Evolutionary conservation across 768 basidiomycete genomes (phyloP).

Genomic region (Xerocomellus chrysenteron): DNA sequence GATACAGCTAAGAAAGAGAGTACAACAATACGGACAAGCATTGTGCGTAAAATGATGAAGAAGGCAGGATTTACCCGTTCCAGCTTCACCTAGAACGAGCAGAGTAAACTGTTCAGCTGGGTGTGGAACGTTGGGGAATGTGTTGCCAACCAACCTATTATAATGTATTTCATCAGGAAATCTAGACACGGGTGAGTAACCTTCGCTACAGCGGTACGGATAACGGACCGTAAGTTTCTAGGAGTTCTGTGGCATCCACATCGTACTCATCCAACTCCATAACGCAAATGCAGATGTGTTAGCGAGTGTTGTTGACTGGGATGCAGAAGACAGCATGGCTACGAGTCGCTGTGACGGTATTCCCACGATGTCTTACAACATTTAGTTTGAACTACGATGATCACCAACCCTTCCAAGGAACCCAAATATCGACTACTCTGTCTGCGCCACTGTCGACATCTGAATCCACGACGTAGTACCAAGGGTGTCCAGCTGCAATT

Average conservation of each 20-base stretch:
- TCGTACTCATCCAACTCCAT: slow-evolving; percentile 70
- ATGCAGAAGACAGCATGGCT: neutral
- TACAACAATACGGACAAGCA: slow-evolving; percentile 63
- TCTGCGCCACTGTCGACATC: slow-evolving; percentile 45
- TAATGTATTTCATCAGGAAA: slow-evolving; percentile 98
- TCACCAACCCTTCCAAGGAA: slow-evolving; percentile 90
- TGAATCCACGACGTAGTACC: slow-evolving; percentile 82
- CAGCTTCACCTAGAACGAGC: slow-evolving; percentile 75
- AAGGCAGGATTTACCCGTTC: slow-evolving; percentile 95
- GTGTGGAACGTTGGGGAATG: slow-evolving; percentile 3
- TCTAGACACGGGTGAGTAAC: slow-evolving; percentile 50
- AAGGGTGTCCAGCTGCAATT: slow-evolving; percentile 74
- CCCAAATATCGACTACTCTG: slow-evolving; percentile 76
- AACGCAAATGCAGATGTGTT: slow-evolving; percentile 19
- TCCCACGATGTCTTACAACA: slow-evolving; percentile 22
- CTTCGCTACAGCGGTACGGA: neutral
- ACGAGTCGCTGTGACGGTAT: slow-evolving; percentile 1
- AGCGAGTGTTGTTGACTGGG: neutral
- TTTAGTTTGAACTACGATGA: neutral
- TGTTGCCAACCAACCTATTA: slow-evolving; percentile 66
- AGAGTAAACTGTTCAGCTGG: slow-evolving; percentile 1
- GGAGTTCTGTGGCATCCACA: slow-evolving; percentile 83
- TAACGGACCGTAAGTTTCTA: slow-evolving; percentile 86
- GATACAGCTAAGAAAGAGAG: slow-evolving; percentile 1
- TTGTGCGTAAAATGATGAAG: slow-evolving; percentile 97